Base-by-base conservation (phyloP, 495 filamentous ascomycete species). In the Annulohypoxylon stygium region DNA sequence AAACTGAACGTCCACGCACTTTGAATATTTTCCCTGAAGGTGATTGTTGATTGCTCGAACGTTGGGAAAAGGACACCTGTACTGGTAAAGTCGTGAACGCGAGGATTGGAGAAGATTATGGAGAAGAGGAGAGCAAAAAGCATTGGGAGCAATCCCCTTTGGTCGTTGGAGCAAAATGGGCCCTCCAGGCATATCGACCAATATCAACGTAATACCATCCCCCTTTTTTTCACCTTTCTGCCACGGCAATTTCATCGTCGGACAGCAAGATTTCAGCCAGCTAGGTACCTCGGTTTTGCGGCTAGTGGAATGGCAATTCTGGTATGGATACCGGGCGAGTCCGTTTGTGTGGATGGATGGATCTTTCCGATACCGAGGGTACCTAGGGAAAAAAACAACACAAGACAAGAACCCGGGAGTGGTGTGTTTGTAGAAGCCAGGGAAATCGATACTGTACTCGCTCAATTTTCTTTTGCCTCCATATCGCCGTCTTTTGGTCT, bases 131-230 rank as follows among this genome's bases (percentile, higher is more conserved):
- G 11, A 41, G 37, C 20, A 58, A 50, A 20, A 59, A 34, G 20
- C 20, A n/a, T 23, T 48, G 58, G 30, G 68, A 39, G 30, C 50
- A 16, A 70, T 70, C 12, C 41, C 39, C 48, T 63, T 37, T 25
- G 1, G 2, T 41, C 26, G n/a, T 60, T 45, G 18, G 37, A 30
- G 54, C 18, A 33, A 59, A n/a, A 37, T 61, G 45, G 39, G 41
- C 10, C 9, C 26, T 55, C 33, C 23, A 72, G 36, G 36, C 39
- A n/a, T 36, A 72, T 25, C 45, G 18, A 50, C 2, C 69, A 59
- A 59, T 73, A 69, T 57, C 41, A 73, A 62, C 66, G 66, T 60
- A 73, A 75, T 69, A 69, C 69, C 74, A 57, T 62, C 63, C 67
- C 64, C 12, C 18, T 9, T 18, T 47, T 14, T 45, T 36, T 2